A percentile compares a stretch with the other conserved stretches of the same genome.
phyloP scores from a whole-genome alignment of 228 moss, liverwort and hornwort genomes.

The Sphagnum magellanicum region DNA sequence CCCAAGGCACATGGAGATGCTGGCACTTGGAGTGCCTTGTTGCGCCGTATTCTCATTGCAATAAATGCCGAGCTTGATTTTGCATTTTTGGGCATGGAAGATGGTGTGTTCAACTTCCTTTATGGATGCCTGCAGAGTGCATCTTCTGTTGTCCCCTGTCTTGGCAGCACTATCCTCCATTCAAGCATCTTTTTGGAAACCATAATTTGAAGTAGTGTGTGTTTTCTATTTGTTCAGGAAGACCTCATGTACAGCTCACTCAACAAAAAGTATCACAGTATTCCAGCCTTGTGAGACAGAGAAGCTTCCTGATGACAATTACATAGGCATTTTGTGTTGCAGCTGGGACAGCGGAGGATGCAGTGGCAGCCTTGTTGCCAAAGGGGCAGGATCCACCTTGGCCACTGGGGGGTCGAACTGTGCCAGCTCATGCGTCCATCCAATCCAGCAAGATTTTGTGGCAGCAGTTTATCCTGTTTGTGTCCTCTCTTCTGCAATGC shows the following conservation, averaged over 20 bases:
- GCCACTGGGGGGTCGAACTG: slow-evolving; percentile 77
- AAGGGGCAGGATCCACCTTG: slow-evolving; percentile 86
- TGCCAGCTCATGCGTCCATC: slow-evolving; percentile 61
- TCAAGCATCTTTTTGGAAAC: background rate
- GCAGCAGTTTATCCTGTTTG: slow-evolving; percentile 86
- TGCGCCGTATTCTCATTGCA: slow-evolving; percentile 93
- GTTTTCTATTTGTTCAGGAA: background rate
- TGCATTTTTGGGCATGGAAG: slow-evolving; percentile 98
- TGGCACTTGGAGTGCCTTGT: slow-evolving; percentile 82
- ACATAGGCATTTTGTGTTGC: slow-evolving; percentile 11
- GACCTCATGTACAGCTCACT: too few relatives aligned
- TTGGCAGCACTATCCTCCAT: background rate
- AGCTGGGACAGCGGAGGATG: slow-evolving; percentile 82
- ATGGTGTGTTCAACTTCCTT: slow-evolving; percentile 41
- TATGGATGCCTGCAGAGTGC: background rate
- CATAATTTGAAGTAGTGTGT: background rate
- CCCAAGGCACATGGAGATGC: slow-evolving; percentile 96
- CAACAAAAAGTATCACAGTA: too few relatives aligned
- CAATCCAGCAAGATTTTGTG: slow-evolving; percentile 75
- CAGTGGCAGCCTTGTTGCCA: slow-evolving; percentile 73
- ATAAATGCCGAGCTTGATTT: slow-evolving; percentile 92
- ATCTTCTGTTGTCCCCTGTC: too few relatives aligned
- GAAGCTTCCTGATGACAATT: too few relatives aligned
- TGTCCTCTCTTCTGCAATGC: slow-evolving; percentile 89
- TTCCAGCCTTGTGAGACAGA: too few relatives aligned